Base-by-base conservation (phyloP, 2,329 filamentous ascomycete genomes). In the Fusarium siculi region DNA sequence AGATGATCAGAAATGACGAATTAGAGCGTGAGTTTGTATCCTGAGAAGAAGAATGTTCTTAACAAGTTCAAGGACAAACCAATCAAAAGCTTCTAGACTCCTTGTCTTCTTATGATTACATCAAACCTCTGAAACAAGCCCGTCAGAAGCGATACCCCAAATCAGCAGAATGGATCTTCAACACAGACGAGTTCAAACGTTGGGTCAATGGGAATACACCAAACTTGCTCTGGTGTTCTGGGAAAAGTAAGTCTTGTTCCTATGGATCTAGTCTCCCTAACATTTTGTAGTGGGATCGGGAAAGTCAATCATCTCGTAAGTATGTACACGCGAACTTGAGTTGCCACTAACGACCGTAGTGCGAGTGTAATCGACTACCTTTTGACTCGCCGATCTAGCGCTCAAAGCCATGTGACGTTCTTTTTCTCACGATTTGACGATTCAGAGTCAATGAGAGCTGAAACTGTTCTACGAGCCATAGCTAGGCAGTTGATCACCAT, bases 151-250 rank as follows among this genome's bases (percentile, higher is more conserved):
- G 79, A 2, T 74, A 76, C 16, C 49, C 63, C 5, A 63, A 69
- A 19, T 82, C 80, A 7, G 73, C 77, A 23, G 32, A 67, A 7
- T 79, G 80, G 81, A 54, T 82, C 6, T 76, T 79, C 7, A 5
- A 62, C 4, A 80, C 75, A 0, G 12, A 42, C 0, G 68, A 80
- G 21, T 82, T 80, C 25, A 55, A 56, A 21, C 50, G 58, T 2
- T 82, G 80, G 79, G 21, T 61, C 0, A 21, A 66, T 3, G 68
- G 62, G 9, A 42, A 47, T 4, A 37, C 47, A 3, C 52, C 74
- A 4, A 37, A 74, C 3, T 52, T 62, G 1, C 23, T 82, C 0
- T 81, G 78, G 80, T 80, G 76, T 39, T 79, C 72, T 4, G 80
- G 80, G 1, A 82, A 80, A 43, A 79, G 79, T 80, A 43, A 66